Base-by-base conservation (phyloP, 2,329 filamentous ascomycete species). In the Trichoderma sp. region DNA sequence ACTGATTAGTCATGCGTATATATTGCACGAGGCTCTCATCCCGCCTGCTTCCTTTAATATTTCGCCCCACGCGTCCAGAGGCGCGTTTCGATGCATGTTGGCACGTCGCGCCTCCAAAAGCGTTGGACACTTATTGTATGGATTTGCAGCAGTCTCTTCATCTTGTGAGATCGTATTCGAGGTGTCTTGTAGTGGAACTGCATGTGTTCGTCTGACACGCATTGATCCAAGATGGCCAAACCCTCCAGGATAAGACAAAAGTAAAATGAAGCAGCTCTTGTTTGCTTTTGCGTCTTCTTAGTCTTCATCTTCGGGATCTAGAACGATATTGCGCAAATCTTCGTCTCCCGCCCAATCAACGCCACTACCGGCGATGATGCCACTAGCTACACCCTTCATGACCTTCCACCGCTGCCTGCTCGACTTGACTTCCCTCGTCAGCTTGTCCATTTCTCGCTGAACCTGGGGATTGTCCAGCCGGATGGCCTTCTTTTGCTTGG, bases 271-370 rank as follows among this genome's bases (percentile, higher is more conserved):
- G 55, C 30, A 7, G 12, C 28, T 20, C n/a, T 12, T 23, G 15
- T 39, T 23, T 34, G 43, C 32, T 62, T 63, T 63, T 62, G 43
- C 36, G 28, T 59, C 17, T 36, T 65, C 47, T 13, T 73, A 78
- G 68, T 81, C 79, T 63, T 85, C 84, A 73, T 81, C 80, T 74
- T 91, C 89, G 12, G 85, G 82, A 77, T 93, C 93, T 73, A 97
- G 84, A 30, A 97, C 93, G 73, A 95, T 85, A 65, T 89, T 88
- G 71, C 88, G 85, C 73, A 97, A 82, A 72, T 84, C 85, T 66
- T 90, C 86, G 80, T 97, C 90, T 53, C 87, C 84, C 13, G 89
- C 90, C 94, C 94, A 97, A 77, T 97, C 90, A 68, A 96, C 85
- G 61, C 94, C 94, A 79, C 93, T 97, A 3, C 92, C 93, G 6